Percentiles rank a stretch among this genome's conserved stretches.
Evolutionary conservation across 2,329 filamentous ascomycete genomes (phyloP).

Genomic region (Ilyonectria robusta): DNA sequence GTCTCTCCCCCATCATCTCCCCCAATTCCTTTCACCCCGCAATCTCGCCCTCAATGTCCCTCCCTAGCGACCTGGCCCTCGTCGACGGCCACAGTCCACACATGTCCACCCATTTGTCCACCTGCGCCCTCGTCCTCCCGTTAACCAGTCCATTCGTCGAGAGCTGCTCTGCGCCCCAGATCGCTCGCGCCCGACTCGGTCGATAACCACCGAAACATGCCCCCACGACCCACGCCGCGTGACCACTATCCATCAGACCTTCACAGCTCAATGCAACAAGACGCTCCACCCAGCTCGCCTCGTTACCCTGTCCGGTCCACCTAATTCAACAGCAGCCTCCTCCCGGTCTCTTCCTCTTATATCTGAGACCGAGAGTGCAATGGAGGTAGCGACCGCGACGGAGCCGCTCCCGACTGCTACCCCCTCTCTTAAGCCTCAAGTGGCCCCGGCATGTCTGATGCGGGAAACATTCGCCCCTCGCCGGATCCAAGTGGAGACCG

Average conservation of each 20-base stretch:
- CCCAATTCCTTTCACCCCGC: slow-evolving; percentile 30
- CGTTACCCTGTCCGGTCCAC: neutral
- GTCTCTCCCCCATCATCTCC: slow-evolving; percentile 25
- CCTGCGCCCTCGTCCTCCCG: neutral
- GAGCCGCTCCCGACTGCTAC: neutral
- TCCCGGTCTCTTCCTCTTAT: slow-evolving; percentile 1
- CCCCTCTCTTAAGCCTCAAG: neutral
- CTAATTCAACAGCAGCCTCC: slow-evolving; percentile 1
- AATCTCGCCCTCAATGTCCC: slow-evolving; percentile 19
- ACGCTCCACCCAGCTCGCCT: neutral
- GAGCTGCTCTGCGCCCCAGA: neutral
- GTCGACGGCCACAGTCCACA: neutral
- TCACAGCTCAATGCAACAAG: neutral
- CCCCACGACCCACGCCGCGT: slow-evolving; percentile 16
- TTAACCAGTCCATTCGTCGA: neutral
- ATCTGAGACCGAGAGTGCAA: slow-evolving; percentile 1
- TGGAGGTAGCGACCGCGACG: neutral
- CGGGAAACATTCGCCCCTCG: slow-evolving; percentile 14
- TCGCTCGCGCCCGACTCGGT: slow-evolving; percentile 14
- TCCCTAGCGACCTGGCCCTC: slow-evolving; percentile 19
- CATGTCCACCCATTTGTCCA: slow-evolving; percentile 2
- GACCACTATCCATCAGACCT: neutral
- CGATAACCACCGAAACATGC: slow-evolving; percentile 18
- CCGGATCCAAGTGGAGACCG: slow-evolving; percentile 24
- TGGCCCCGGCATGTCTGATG: neutral